Evolutionary conservation across 2,329 filamentous ascomycete genomes (phyloP).

Genomic region (Penicillium sp.): DNA sequence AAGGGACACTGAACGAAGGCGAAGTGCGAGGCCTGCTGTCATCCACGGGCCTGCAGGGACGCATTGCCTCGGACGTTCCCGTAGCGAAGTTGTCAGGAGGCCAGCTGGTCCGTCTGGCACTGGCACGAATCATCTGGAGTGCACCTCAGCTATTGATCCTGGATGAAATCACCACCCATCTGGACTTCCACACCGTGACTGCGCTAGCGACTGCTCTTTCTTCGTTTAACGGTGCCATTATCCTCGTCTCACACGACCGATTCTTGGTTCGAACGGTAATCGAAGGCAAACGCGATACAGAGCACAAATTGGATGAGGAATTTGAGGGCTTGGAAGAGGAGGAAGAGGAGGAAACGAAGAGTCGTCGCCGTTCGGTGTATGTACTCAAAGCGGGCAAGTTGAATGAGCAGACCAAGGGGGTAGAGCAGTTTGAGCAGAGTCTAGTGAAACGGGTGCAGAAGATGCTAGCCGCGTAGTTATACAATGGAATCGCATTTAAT

Average conservation of each 20-base stretch:
- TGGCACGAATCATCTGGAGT: slow-evolving; percentile 67
- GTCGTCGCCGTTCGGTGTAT: slow-evolving; percentile 58
- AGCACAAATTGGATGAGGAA: slow-evolving; percentile 40
- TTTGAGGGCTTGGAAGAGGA: slow-evolving; percentile 48
- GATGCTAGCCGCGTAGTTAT: slow-evolving; percentile 27
- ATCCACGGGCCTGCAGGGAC: slow-evolving; percentile 67
- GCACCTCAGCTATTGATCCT: slow-evolving; percentile 71
- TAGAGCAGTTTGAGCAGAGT: slow-evolving; percentile 63
- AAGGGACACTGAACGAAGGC: slow-evolving; percentile 60
- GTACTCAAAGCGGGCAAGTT: slow-evolving; percentile 59
- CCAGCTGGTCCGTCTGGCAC: slow-evolving; percentile 66
- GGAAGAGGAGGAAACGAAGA: slow-evolving; percentile 37
- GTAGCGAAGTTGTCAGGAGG: slow-evolving; percentile 73
- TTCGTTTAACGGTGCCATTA: slow-evolving; percentile 69
- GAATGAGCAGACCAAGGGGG: slow-evolving; percentile 57
- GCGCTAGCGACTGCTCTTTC: slow-evolving; percentile 66
- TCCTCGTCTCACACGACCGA: slow-evolving; percentile 78
- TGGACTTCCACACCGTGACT: slow-evolving; percentile 77
- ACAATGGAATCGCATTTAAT: too few species aligned
- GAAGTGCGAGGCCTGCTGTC: slow-evolving; percentile 65
- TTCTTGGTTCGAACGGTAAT: slow-evolving; percentile 76
- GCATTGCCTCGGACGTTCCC: slow-evolving; percentile 70
- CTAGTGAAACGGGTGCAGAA: slow-evolving; percentile 60
- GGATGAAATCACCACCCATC: slow-evolving; percentile 80
- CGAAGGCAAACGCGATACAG: slow-evolving; percentile 55